Evolutionary conservation across 225 moss, liverwort and hornwort genomes (phyloP).

Genomic region (Takakia lepidozioides): DNA sequence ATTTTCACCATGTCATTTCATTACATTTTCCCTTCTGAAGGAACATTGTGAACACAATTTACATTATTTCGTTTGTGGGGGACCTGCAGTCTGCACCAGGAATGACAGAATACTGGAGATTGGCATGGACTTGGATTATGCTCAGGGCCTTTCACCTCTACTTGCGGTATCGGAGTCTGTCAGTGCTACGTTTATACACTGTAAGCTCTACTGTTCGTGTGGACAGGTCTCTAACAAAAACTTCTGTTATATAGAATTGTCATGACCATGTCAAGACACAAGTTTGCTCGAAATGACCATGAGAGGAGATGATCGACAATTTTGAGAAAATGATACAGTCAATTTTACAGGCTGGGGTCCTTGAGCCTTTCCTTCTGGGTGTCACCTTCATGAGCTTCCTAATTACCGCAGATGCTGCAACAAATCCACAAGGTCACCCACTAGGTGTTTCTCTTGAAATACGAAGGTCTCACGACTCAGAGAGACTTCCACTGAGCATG

Average conservation of each 20-base stretch:
- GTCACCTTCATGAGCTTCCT: too few species aligned
- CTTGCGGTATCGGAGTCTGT: not conserved
- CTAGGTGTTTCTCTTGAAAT: too few species aligned
- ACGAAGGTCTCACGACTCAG: too few species aligned
- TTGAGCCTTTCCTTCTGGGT: too few species aligned
- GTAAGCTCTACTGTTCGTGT: not conserved
- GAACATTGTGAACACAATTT: not conserved
- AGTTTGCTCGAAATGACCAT: too few species aligned
- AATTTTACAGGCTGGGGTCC: too few species aligned
- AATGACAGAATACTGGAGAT: not conserved
- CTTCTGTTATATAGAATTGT: not conserved
- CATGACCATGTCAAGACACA: too few species aligned
- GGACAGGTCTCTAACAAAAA: not conserved
- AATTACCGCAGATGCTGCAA: too few species aligned
- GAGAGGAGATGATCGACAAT: too few species aligned
- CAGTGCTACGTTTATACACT: not conserved
- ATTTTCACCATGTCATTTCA: not conserved
- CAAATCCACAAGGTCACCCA: too few species aligned
- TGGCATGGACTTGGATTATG: not conserved
- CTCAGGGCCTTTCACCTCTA: not conserved
- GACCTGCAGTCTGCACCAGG: not conserved
- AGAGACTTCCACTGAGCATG: too few species aligned
- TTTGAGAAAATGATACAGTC: too few species aligned
- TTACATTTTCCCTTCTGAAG: not conserved
- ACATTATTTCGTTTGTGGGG: not conserved